phyloP scores from a whole-genome alignment of 1,284 basidiomycete genomes.

The Grifola frondosa region DNA sequence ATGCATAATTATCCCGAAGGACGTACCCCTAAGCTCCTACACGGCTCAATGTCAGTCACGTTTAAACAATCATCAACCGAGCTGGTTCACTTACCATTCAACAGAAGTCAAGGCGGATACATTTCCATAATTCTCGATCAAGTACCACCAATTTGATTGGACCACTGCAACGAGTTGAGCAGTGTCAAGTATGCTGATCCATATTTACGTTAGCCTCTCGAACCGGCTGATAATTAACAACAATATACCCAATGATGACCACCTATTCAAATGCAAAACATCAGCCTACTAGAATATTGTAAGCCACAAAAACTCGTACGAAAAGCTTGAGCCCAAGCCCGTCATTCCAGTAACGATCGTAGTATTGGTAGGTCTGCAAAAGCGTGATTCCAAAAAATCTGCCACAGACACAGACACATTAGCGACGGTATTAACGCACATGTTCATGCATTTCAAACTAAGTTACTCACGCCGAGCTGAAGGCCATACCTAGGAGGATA shows the following conservation, averaged over 20 bases:
- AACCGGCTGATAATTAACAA: not conserved
- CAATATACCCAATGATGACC: constrained; percentile 1
- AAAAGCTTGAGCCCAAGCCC: constrained; percentile 3
- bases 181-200: constrained; percentile 2
- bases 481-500: constrained; percentile 2
- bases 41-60: not conserved
- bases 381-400: constrained; percentile 6
- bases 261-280: constrained; percentile 1
- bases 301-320: not conserved
- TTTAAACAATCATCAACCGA: not conserved
- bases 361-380: constrained; percentile 9
- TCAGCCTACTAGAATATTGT: not conserved
- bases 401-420: not conserved
- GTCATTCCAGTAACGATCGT: constrained; percentile 7
- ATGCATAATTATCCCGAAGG: not conserved
- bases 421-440: too few species aligned
- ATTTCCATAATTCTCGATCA: constrained; percentile 5
- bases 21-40: constrained; percentile 8
- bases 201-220: not conserved
- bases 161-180: constrained; percentile 4
- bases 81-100: not conserved
- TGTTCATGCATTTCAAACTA: not conserved
- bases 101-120: not conserved
- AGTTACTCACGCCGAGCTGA: constrained; percentile 3
- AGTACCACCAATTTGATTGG: constrained; percentile 9